Percentiles rank a stretch among this genome's conserved stretches.
phyloP scores from a whole-genome alignment of 2,329 filamentous ascomycete genomes.

The Beauveria australis region DNA sequence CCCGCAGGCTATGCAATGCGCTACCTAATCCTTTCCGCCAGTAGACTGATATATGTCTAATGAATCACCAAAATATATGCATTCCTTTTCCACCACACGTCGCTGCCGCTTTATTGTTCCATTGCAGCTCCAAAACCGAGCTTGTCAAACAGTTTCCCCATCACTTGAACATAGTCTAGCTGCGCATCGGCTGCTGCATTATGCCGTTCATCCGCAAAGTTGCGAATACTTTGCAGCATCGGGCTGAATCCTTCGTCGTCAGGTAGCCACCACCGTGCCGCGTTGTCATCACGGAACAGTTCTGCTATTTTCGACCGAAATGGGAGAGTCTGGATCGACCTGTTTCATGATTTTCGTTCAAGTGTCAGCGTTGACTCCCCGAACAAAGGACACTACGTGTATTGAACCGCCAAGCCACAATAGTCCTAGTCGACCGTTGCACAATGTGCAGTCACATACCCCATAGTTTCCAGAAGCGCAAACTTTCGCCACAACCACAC shows the following conservation, averaged over 20 bases:
- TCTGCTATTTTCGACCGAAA: conserved; percentile 70
- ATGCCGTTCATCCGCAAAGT: conserved; percentile 73
- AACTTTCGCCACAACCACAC: conserved; percentile 77
- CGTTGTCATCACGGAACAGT: conserved; percentile 62
- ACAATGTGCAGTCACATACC: conserved; percentile 45
- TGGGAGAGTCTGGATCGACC: conserved; percentile 72
- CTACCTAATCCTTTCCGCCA: neutral
- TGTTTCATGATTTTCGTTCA: conserved; percentile 26
- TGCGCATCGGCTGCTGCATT: conserved; percentile 48
- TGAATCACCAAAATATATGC: neutral
- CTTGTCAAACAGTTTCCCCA: conserved; percentile 64
- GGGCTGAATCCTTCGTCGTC: conserved; percentile 67
- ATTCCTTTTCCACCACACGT: neutral
- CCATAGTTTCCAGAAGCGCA: conserved; percentile 66
- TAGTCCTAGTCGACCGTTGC: neutral
- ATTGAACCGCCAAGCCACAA: neutral
- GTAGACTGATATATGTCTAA: neutral
- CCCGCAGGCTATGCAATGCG: neutral
- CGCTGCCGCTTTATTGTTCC: conserved; percentile 8
- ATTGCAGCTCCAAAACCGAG: conserved; percentile 27
- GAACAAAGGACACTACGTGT: too few relatives aligned
- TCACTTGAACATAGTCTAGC: conserved; percentile 61
- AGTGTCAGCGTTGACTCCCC: neutral
- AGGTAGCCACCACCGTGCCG: conserved; percentile 83
- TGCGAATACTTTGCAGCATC: conserved; percentile 67